phyloP scores from a whole-genome alignment of 2,329 filamentous ascomycete species.

The Sphaerulina populicola region DNA sequence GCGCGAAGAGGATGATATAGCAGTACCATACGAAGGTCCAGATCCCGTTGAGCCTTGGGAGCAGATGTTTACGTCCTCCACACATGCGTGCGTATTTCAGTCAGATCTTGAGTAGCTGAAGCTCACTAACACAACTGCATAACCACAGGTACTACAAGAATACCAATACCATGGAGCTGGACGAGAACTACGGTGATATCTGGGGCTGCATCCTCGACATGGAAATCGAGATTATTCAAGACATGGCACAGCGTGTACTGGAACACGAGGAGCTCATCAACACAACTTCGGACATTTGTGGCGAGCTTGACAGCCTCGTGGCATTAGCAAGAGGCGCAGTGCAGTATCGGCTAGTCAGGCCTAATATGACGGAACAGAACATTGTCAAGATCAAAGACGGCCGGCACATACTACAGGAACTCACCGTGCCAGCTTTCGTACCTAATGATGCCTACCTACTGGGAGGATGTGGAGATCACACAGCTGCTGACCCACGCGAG shows the following conservation, averaged over 20 bases:
- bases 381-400: slow-evolving; percentile 67
- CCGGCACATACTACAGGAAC: slow-evolving; percentile 78
- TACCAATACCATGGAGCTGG: slow-evolving; percentile 67
- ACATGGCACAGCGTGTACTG: slow-evolving; percentile 62
- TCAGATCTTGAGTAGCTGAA: no score
- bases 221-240: slow-evolving; percentile 81
- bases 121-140: no score
- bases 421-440: slow-evolving; percentile 70
- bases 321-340: slow-evolving; percentile 70
- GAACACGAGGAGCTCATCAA: slow-evolving; percentile 59
- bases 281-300: slow-evolving; percentile 67
- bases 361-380: slow-evolving; percentile 62
- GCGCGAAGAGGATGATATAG: slow-evolving; percentile 50
- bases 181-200: slow-evolving; percentile 72
- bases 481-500: slow-evolving; percentile 8
- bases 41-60: slow-evolving; percentile 58
- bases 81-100: slow-evolving; percentile 38
- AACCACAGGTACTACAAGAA: slow-evolving; percentile 71
- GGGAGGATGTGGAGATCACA: slow-evolving; percentile 46
- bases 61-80: slow-evolving; percentile 61
- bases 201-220: slow-evolving; percentile 77
- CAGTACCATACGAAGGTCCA: slow-evolving; percentile 53
- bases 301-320: slow-evolving; percentile 77
- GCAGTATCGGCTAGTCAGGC: slow-evolving; percentile 62
- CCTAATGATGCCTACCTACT: slow-evolving; percentile 67